Evolutionary conservation across 179 eudicot genomes (phyloP), one percentile per base, ranked within the genome.

Genomic region (Beta lomatogona): DNA sequence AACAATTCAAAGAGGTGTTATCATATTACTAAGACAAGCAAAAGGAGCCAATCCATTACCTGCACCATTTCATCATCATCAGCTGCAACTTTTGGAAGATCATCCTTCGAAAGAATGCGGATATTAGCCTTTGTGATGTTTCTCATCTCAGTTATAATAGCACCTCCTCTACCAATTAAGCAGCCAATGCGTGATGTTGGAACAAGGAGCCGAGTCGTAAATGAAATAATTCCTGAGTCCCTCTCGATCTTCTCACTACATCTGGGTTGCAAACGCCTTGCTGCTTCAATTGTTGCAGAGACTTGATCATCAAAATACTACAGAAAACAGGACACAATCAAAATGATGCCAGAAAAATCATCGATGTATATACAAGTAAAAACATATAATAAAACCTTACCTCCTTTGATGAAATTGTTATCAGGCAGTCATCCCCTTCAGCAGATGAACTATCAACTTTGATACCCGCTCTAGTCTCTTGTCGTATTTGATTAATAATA

Each of bases 241-340:
- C 99, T 91, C 87, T 96, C 99, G 81, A 92, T 83, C 88, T 89
- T 96, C 80, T 96, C 99, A 81, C 99, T 96, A 85, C 98, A 96
- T 88, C 97, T 91, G 16, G 95, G 93, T 81, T 91, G 99, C 91
- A 96, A 81, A 65, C 98, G 97, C 85, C 93, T 77, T 44, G 95
- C 99, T 81, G 99, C 99, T 84, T 96, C 99, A 45, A 94, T 88
- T 58, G 96, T 86, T 53, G 97, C 93, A 81, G 99, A 94, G 64
- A 91, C 84, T 76, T 91, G 88, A 64, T 94, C 98, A 79, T 96
- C 99, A 76, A 96, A 94, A 83, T 86, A 83, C 99, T 96, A 89
- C 79, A 31, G 6, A 70, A 75, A 2, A 1, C 53, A 67, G 21
- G 54, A 68, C 4, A 73, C 3, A 69, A 41, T 78, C 68, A 78